These are phyloP conservation scores for Talaromyces trachyspermus DNA, from an alignment of 495 filamentous ascomycete genomes.

Conservation along the genomic window DNA sequence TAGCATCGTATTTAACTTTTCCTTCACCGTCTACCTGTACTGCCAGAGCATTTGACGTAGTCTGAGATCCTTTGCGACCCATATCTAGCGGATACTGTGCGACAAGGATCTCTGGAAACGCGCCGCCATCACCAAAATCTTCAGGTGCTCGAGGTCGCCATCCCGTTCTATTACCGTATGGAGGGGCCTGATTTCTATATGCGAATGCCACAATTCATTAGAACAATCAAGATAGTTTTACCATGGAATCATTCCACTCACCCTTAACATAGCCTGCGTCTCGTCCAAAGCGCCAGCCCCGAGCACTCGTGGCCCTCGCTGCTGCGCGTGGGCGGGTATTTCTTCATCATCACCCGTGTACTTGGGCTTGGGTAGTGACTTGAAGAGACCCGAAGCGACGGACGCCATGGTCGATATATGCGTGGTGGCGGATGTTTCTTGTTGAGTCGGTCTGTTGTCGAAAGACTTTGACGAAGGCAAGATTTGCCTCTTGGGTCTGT, in stretches of 20 bases:
- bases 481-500: slow-evolving; percentile 14
- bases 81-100: slow-evolving; percentile 95
- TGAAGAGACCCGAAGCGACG: slow-evolving; percentile 68
- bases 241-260: slow-evolving; percentile 28
- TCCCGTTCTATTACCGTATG: slow-evolving; percentile 75
- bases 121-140: slow-evolving; percentile 94
- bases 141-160: slow-evolving; percentile 82
- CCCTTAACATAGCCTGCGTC: slow-evolving; percentile 79
- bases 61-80: slow-evolving; percentile 67
- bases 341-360: slow-evolving; percentile 83
- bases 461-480: slow-evolving; percentile 1
- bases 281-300: slow-evolving; percentile 71
- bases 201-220: not conserved
- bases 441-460: not conserved
- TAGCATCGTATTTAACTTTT: slow-evolving; percentile 93
- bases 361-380: slow-evolving; percentile 81
- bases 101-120: slow-evolving; percentile 89
- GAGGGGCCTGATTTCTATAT: slow-evolving; percentile 73
- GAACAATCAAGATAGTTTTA: not conserved
- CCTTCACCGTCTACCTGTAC: slow-evolving; percentile 86
- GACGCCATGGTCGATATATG: slow-evolving; percentile 48
- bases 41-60: slow-evolving; percentile 78
- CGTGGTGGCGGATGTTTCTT: not conserved
- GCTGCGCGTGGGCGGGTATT: slow-evolving; percentile 60
- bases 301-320: slow-evolving; percentile 71